Conservation (phyloP, 1,139 yeast species). For the Geotrichum reessii region DNA sequence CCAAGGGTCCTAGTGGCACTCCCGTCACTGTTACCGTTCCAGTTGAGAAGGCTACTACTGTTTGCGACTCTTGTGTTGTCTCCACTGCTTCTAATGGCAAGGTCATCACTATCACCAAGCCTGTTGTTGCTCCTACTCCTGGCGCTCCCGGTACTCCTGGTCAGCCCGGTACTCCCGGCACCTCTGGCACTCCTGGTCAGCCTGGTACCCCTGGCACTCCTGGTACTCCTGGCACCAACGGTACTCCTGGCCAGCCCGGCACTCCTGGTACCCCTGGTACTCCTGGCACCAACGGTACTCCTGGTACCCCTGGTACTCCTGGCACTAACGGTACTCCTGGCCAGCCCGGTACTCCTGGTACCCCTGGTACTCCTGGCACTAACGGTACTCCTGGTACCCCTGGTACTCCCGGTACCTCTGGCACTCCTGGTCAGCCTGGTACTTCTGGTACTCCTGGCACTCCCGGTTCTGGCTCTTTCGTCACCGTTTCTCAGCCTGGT, state of each 20-base stretch:
- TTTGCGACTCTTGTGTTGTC: background rate
- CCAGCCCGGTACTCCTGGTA: too few relatives aligned
- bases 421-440: background rate
- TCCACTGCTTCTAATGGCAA: constrained; percentile 2
- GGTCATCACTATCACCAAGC: background rate
- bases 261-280: too few relatives aligned
- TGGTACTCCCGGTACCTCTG: background rate
- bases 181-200: background rate
- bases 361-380: background rate
- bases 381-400: background rate
- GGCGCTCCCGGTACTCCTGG: background rate
- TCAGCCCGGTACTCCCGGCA: background rate
- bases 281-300: too few relatives aligned
- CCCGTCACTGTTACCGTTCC: background rate
- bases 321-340: too few relatives aligned
- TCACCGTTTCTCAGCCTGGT: constrained; percentile 1
- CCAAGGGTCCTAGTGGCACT: too few relatives aligned
- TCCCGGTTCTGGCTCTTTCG: constrained; percentile 46
- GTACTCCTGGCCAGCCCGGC: too few relatives aligned
- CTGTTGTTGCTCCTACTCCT: background rate
- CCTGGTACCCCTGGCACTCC: background rate
- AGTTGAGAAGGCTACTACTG: background rate
- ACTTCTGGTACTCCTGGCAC: constrained; percentile 28
- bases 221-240: background rate
- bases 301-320: too few relatives aligned